Evolutionary conservation across 192 early-diverging fungal genomes (phyloP).

Genomic region (Coemansia pectinata): DNA sequence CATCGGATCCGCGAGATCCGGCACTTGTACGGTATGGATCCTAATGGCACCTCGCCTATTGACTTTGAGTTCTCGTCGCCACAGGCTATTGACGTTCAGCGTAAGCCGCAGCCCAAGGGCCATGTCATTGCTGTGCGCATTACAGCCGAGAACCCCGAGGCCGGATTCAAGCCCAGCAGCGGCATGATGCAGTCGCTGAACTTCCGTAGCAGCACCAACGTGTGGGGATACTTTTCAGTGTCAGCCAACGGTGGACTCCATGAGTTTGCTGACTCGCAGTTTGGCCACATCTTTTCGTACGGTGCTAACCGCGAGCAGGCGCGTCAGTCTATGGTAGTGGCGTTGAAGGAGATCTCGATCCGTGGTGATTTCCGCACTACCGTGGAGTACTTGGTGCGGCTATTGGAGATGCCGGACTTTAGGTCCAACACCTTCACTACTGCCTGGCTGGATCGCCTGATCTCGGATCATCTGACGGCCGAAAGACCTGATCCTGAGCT

Average conservation of each 20-base stretch:
- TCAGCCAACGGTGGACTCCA: constrained; percentile 93
- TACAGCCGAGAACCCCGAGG: constrained; percentile 99
- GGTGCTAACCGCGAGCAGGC: constrained; percentile 92
- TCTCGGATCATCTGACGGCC: constrained; percentile 83
- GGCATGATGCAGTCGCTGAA: constrained; percentile 97
- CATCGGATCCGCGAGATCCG: constrained; percentile 95
- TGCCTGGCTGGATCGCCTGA: constrained; percentile 93
- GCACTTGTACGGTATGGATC: constrained; percentile 89
- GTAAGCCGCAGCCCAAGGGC: constrained; percentile 91
- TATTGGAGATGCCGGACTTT: constrained; percentile 89
- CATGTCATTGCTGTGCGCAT: constrained; percentile 99
- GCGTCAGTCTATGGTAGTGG: constrained; percentile 95
- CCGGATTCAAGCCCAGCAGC: constrained; percentile 97
- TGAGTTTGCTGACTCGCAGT: constrained; percentile 99
- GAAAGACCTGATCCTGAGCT: constrained; percentile 90
- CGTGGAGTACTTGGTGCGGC: constrained; percentile 93
- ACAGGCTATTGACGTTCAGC: constrained; percentile 77
- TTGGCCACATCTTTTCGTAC: constrained; percentile 98
- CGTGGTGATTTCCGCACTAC: constrained; percentile 98
- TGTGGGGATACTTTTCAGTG: constrained; percentile 99
- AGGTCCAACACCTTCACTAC: constrained; percentile 90
- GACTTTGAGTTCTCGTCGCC: constrained; percentile 90
- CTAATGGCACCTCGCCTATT: constrained; percentile 82
- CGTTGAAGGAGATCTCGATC: constrained; percentile 96
- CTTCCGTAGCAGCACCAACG: constrained; percentile 92